phyloP scores from a whole-genome alignment of 805 yeast genomes.

The Ogataea philodendri region DNA sequence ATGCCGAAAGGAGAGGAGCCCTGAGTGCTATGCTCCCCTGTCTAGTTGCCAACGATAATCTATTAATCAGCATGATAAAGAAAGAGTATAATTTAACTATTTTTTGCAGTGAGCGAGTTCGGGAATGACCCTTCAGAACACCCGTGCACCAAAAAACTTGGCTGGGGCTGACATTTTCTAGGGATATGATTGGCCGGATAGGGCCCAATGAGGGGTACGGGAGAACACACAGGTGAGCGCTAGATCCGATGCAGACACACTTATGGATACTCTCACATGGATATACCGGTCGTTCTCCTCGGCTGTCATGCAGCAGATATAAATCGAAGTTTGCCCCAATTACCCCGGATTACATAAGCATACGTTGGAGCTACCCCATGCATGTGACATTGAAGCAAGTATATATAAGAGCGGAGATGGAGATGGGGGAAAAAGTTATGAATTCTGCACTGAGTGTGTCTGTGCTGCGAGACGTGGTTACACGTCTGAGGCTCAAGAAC shows the following conservation, averaged over 20 bases:
- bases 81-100: background rate
- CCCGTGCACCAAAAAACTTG: constrained; percentile 5
- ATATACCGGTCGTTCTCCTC: no score
- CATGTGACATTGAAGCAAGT: constrained; percentile 9
- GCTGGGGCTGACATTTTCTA: background rate
- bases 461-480: background rate
- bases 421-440: background rate
- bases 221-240: no score
- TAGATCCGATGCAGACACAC: no score
- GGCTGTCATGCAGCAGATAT: no score
- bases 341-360: constrained; percentile 11
- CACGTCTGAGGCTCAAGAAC: constrained; percentile 17
- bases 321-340: constrained; percentile 2
- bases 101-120: constrained; percentile 7
- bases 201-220: background rate
- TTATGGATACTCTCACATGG: no score
- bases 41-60: constrained; percentile 3
- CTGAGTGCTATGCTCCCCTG: background rate
- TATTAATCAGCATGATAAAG: constrained; percentile 4
- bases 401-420: constrained; percentile 4
- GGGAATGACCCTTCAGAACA: constrained; percentile 5
- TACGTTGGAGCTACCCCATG: constrained; percentile 1
- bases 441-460: constrained; percentile 1
- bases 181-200: constrained; percentile 3
- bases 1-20: background rate